Percentiles rank a stretch among this genome's conserved stretches.
Conservation (phyloP, 805 yeast species). For the Starmerella etchellsii region DNA sequence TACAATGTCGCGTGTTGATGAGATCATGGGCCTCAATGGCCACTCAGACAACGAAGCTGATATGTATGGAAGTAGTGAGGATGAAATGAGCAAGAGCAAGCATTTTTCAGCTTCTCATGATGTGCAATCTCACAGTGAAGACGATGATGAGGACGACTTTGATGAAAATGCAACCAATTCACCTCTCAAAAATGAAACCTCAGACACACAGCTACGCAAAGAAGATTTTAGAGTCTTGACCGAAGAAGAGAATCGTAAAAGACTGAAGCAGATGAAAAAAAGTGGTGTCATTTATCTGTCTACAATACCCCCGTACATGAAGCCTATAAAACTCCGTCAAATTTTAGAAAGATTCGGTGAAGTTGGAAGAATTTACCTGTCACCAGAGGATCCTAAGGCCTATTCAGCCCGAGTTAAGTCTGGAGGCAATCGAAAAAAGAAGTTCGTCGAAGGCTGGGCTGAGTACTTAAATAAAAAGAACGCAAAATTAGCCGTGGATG, state of each 20-base stretch:
- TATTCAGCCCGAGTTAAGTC: conserved; percentile 58
- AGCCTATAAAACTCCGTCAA: conserved; percentile 79
- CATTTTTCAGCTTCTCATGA: conserved; percentile 2
- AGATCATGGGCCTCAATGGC: conserved; percentile 16
- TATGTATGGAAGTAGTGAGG: conserved; percentile 9
- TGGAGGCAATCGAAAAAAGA: conserved; percentile 86
- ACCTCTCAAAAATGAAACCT: no score
- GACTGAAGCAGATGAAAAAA: conserved; percentile 40
- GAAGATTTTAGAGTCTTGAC: conserved; percentile 20
- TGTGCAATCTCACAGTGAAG: conserved; percentile 15
- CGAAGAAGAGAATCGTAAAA: conserved; percentile 27
- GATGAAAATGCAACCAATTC: background rate
- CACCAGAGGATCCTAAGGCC: conserved; percentile 64
- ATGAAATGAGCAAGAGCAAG: conserved; percentile 9
- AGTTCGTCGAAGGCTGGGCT: conserved; percentile 93
- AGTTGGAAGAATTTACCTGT: conserved; percentile 72
- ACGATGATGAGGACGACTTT: conserved; percentile 17
- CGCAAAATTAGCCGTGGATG: conserved; percentile 76
- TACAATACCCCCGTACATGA: conserved; percentile 91
- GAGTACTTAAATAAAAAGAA: conserved; percentile 73
- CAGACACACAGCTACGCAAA: background rate
- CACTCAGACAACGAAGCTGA: conserved; percentile 11
- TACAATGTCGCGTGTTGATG: conserved; percentile 14
- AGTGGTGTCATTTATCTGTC: conserved; percentile 93
- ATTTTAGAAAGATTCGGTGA: conserved; percentile 71